These are phyloP conservation scores for Alternaria triticimaculans DNA, from an alignment of 2,329 filamentous ascomycete species.

Conservation along the genomic window DNA sequence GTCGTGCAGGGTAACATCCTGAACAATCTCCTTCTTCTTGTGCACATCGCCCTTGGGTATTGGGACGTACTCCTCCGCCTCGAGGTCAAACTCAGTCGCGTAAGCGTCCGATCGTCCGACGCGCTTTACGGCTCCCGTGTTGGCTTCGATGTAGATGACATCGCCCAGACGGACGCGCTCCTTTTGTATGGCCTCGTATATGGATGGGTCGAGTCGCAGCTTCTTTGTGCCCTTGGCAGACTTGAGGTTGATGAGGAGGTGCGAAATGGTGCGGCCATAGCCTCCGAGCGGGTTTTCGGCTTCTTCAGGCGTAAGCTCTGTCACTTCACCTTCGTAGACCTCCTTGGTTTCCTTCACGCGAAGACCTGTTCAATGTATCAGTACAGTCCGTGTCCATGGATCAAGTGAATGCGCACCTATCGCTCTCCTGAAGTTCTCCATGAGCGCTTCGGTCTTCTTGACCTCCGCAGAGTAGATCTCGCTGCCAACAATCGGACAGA, in stretches of 20 bases:
- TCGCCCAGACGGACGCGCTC: conserved; percentile 95
- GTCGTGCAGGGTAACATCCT: conserved; percentile 97
- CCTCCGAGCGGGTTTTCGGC: conserved; percentile 96
- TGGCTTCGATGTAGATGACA: conserved; percentile 98
- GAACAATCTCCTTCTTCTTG: conserved; percentile 99
- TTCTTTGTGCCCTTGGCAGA: conserved; percentile 98
- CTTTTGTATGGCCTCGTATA: conserved; percentile 99
- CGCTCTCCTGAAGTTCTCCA: conserved; percentile 98
- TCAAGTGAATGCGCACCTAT: conserved; percentile 68
- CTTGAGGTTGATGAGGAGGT: conserved; percentile 91
- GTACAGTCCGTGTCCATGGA: background rate
- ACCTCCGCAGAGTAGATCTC: conserved; percentile 98
- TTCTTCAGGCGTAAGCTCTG: conserved; percentile 96
- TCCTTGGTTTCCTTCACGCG: conserved; percentile 99
- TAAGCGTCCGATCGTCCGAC: conserved; percentile 96
- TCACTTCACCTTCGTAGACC: conserved; percentile 98
- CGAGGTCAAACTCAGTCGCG: conserved; percentile 96
- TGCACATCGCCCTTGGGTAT: conserved; percentile 99
- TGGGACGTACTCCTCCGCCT: conserved; percentile 98
- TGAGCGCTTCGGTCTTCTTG: conserved; percentile 98
- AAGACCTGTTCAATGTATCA: conserved; percentile 58
- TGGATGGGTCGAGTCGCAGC: conserved; percentile 92
- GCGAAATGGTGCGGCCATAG: conserved; percentile 97
- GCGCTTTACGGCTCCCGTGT: conserved; percentile 96
- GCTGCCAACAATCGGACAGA: conserved; percentile 97